Base-by-base conservation (phyloP, 2,329 filamentous ascomycete species). In the Penicillium janthinellum region DNA sequence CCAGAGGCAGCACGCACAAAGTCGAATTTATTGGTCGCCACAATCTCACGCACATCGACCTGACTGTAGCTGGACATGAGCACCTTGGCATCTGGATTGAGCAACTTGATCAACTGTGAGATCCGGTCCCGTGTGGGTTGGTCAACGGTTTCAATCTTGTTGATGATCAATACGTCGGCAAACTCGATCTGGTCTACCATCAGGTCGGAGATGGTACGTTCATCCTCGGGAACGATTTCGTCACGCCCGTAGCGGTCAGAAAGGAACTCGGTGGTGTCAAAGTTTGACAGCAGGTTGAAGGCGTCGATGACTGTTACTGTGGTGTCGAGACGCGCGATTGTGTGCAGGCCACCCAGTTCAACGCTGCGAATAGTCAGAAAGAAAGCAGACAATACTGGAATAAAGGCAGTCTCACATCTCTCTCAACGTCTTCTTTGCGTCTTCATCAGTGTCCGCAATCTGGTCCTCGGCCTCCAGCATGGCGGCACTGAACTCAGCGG, bases 131-230 rank as follows among this genome's bases (percentile, higher is more conserved):
- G 77, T 0, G 78, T 81, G 20, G 69, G 75, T 5, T 75, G 71
- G 42, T 80, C 73, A 14, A 90, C 85, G 60, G 86, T 84, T 61
- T 90, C 88, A 5, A 84, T 78, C 73, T 91, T 91, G 75, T 91
- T 91, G 20, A 91, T 75, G 3, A 91, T 81, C 14, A 91, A 82
- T 6, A 91, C 88, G 64, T 91, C 88, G 0, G 89, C 88, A 66
- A 92, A 92, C 73, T 92, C 89, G 60, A 91, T 89, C 68, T 91
- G 89, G 65, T 91, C 89, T 0, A 90, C 88, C 82, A 91, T 89
- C 0, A 92, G 80, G 64, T 91, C 88, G 0, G 88, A 90, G 2
- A 92, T 88, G 0, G 88, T 91, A 0, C 89, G 79, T 64, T 92
- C 88, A 60, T 92, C 89, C 64, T 91, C 89, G 0, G 84, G 72